These are phyloP conservation scores for Oenanthe javanica DNA, from an alignment of 140 eudicot genomes.

Conservation along the genomic window DNA sequence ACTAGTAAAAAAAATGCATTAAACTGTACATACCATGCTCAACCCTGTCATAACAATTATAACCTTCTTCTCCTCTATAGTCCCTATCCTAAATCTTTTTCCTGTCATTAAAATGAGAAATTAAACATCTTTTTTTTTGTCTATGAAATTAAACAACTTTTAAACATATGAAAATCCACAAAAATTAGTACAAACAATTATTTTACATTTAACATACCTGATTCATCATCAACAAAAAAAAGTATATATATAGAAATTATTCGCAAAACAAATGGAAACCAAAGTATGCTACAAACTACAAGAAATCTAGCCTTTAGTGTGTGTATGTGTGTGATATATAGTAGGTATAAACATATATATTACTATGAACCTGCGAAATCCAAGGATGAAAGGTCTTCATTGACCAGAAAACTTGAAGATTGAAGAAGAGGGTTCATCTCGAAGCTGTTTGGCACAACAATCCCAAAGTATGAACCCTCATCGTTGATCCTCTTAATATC, in stretches of 20 bases:
- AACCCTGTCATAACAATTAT: conserved; percentile 57
- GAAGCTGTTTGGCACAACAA: conserved; percentile 42
- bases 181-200: too few relatives aligned
- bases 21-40: conserved; percentile 37
- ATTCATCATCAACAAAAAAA: too few relatives aligned
- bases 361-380: conserved; percentile 38
- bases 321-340: too few relatives aligned
- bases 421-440: conserved; percentile 49
- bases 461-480: conserved; percentile 39
- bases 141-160: too few relatives aligned
- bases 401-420: conserved; percentile 31
- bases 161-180: too few relatives aligned
- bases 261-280: too few relatives aligned
- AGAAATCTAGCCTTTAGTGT: too few relatives aligned
- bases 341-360: too few relatives aligned
- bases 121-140: too few relatives aligned
- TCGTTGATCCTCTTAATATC: conserved; percentile 27
- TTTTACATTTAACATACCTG: too few relatives aligned
- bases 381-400: conserved; percentile 23
- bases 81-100: conserved; percentile 48
- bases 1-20: background rate
- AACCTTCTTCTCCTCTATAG: conserved; percentile 25
- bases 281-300: too few relatives aligned
- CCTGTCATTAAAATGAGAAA: conserved; percentile 21
- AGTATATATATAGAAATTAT: too few relatives aligned